Base-by-base conservation (phyloP, 371 early-diverging fungal genomes). In the Rhizopus stolonifer region DNA sequence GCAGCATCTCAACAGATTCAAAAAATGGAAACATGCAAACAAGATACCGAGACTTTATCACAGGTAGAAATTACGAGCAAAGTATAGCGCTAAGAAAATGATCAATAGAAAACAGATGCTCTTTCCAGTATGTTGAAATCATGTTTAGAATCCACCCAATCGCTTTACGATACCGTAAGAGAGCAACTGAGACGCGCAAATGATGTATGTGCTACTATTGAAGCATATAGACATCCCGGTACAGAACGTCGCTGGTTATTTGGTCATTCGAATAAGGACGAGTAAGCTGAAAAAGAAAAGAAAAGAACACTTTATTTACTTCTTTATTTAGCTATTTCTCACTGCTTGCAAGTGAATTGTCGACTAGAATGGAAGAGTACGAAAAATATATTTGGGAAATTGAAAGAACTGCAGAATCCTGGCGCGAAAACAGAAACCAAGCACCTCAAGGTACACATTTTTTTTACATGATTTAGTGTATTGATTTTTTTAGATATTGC, bases 351-450 rank as follows among this genome's bases (percentile, higher is more conserved):
- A 61, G 63, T 22, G 48, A 63, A 29, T 56, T 74, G 14, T 38
- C 25, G 31, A 43, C 51, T 11, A 59, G 69, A 46, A 46, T 71
- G 11, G 72, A 71, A 45, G 67, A 69, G 44, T 74, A 71, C 40
- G 66, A 67, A 45, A 71, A 60, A 24, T 60, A 53, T 6, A 66
- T 74, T 24, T 74, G 65, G 70, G 75, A 74, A 58, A 71, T 74
- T 45, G 71, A 74, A 46, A 57, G 69, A 42, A 69, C 72, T 17
- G 60, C 61, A 6, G 64, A 69, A 40, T 69, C 71, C 13, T 70
- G 69, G 69, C 42, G 64, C n/a, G 59, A 69, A 22, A 66, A 64
- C 23, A 60, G 54, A 34, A 44, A 49, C 0, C 67, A 65, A 24
- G 68, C 75, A 24, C 75, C 75, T n/a, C 75, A 74, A 69, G 72